Evolutionary conservation across 2,329 filamentous ascomycete species (phyloP).

Genomic region (Allantophomopsis lycopodina): DNA sequence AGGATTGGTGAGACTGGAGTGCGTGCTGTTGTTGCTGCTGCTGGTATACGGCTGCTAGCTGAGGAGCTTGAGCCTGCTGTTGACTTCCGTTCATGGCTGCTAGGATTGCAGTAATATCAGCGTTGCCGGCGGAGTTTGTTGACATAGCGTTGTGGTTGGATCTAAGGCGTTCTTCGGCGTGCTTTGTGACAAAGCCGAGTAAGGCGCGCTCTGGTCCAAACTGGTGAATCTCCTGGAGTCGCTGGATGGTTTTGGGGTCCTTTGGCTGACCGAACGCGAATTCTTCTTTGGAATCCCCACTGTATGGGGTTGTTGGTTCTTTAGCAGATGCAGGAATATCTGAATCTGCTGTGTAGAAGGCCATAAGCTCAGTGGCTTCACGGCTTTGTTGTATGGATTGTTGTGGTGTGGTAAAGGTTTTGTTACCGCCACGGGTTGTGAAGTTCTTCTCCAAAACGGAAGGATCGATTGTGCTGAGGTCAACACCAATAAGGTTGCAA

Average conservation of each 20-base stretch:
- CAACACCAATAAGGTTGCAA: slow-evolving; percentile 29
- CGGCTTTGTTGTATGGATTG: slow-evolving; percentile 40
- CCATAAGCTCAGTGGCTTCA: slow-evolving; percentile 46
- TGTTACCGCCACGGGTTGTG: slow-evolving; percentile 37
- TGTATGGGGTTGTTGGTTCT: slow-evolving; percentile 11
- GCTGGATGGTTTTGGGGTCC: slow-evolving; percentile 12
- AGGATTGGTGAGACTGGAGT: not conserved
- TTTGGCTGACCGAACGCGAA: slow-evolving; percentile 9
- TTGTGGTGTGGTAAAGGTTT: slow-evolving; percentile 37
- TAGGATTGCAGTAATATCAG: not conserved
- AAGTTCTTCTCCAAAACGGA: slow-evolving; percentile 32
- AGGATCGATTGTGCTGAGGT: slow-evolving; percentile 23
- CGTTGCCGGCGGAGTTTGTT: not conserved
- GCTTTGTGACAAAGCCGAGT: slow-evolving; percentile 7
- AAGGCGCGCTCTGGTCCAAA: slow-evolving; percentile 14
- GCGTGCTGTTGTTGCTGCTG: not conserved
- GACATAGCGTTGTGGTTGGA: slow-evolving; percentile 1
- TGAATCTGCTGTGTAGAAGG: slow-evolving; percentile 17
- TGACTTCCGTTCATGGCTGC: not conserved
- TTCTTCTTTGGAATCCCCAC: slow-evolving; percentile 1
- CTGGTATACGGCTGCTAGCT: not conserved
- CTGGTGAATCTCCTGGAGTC: slow-evolving; percentile 15
- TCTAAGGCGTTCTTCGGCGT: slow-evolving; percentile 6
- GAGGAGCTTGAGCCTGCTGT: not conserved
- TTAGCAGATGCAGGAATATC: slow-evolving; percentile 20